A percentile compares a stretch with the other conserved stretches of the same genome.
Evolutionary conservation across 257 asterid genomes (phyloP).

Genomic region (Apocynum venetum): DNA sequence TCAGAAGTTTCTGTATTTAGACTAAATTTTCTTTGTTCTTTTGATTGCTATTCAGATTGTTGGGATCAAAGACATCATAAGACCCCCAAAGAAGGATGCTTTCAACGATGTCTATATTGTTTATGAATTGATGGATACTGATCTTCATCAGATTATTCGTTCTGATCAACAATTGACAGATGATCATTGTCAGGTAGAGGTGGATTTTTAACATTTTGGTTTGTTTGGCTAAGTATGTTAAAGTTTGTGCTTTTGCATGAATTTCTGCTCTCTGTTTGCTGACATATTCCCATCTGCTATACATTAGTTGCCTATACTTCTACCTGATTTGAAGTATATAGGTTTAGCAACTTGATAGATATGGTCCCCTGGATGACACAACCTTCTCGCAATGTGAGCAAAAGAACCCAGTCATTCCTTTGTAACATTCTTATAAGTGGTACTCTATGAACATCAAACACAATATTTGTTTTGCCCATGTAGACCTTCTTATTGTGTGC

Average conservation of each 20-base stretch:
- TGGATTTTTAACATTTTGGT: neutral
- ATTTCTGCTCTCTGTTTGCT: neutral
- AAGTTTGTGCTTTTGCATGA: neutral
- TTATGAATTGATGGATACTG: constrained; percentile 81
- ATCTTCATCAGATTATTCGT: constrained; percentile 86
- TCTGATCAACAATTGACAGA: constrained; percentile 67
- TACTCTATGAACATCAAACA: neutral
- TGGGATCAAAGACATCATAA: constrained; percentile 74
- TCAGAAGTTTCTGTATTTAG: neutral
- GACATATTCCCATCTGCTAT: neutral
- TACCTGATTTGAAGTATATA: neutral
- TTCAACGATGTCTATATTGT: constrained; percentile 81
- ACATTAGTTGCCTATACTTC: neutral
- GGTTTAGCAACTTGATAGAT: neutral
- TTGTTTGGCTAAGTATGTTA: neutral
- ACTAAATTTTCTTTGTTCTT: neutral
- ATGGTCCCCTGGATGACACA: neutral
- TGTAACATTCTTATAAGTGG: neutral
- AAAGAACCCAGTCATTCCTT: neutral
- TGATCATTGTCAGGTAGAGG: constrained; percentile 75
- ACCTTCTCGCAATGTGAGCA: neutral
- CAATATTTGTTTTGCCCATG: neutral
- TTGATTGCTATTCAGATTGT: constrained; percentile 45
- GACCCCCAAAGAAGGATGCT: constrained; percentile 62
- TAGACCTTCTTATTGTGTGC: neutral